Conservation (phyloP, 306 rosid genomes). For the Rubus parviflorus region DNA sequence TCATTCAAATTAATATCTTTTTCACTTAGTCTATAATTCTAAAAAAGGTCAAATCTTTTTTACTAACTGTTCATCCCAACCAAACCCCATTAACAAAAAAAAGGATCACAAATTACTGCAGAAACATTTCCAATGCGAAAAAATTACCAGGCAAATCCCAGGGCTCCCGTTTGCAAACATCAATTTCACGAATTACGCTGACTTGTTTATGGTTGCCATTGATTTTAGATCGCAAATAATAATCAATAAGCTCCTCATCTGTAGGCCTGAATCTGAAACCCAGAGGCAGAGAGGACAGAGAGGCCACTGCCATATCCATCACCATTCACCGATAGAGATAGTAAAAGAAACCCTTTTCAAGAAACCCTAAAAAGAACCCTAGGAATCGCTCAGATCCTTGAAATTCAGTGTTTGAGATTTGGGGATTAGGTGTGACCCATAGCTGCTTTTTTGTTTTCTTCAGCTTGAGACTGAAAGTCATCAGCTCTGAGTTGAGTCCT, state of each 20-base stretch:
- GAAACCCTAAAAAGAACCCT: no score
- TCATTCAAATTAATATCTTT: background rate
- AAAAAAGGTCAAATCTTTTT: background rate
- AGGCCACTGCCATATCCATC: constrained; percentile 40
- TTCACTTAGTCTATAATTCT: background rate
- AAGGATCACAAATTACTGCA: background rate
- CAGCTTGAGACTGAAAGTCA: background rate
- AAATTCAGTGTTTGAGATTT: no score
- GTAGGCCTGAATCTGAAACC: constrained; percentile 92
- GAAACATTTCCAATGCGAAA: background rate
- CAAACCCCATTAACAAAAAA: background rate
- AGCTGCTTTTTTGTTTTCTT: background rate
- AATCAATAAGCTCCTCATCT: constrained; percentile 79
- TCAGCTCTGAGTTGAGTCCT: background rate
- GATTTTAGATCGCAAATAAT: constrained; percentile 74
- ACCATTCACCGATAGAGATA: background rate
- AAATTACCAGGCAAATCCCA: constrained; percentile 91
- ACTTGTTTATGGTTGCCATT: constrained; percentile 67
- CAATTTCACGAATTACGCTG: constrained; percentile 82
- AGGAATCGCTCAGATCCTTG: no score
- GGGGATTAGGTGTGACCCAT: background rate
- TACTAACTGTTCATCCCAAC: background rate
- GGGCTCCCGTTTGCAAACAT: constrained; percentile 94
- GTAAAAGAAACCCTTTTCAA: no score
- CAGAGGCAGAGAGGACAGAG: constrained; percentile 61